phyloP scores from a whole-genome alignment of 1,139 yeast species.

The Meyerozyma elateridarum region DNA sequence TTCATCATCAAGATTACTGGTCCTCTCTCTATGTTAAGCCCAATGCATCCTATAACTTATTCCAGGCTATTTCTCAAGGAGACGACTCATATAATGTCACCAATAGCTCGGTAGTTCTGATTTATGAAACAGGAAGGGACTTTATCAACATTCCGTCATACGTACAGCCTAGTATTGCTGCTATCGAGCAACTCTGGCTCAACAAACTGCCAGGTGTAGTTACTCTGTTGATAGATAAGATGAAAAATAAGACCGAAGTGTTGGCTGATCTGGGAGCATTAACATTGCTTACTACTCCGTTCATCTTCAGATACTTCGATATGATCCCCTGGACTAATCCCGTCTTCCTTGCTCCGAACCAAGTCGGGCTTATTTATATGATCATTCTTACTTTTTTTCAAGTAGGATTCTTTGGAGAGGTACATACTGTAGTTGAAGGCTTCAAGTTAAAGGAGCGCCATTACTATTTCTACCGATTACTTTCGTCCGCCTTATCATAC shows the following conservation, averaged over 20 bases:
- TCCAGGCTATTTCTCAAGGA: constrained; percentile 23
- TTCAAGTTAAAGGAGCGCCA: constrained; percentile 37
- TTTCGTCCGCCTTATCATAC: constrained; percentile 44
- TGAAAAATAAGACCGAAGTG: constrained; percentile 10
- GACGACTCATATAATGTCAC: constrained; percentile 24
- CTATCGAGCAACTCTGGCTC: constrained; percentile 19
- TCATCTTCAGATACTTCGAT: constrained; percentile 40
- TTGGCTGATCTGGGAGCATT: constrained; percentile 15
- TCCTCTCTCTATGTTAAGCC: constrained; percentile 43
- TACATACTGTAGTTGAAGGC: constrained; percentile 20
- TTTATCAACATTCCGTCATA: constrained; percentile 24
- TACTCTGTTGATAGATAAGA: constrained; percentile 7
- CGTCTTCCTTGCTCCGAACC: constrained; percentile 58
- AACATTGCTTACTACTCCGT: constrained; percentile 27
- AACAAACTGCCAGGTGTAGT: constrained; percentile 14
- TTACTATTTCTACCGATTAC: constrained; percentile 44
- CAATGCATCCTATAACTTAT: constrained; percentile 37
- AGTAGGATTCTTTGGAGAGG: constrained; percentile 21
- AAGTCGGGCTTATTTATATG: constrained; percentile 72
- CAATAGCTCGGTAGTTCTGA: constrained; percentile 19
- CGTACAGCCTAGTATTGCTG: constrained; percentile 21
- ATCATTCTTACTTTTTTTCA: constrained; percentile 58
- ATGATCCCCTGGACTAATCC: constrained; percentile 46
- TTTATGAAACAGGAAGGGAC: constrained; percentile 43
- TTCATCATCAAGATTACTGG: constrained; percentile 53